Evolutionary conservation across 23 red algal genomes (phyloP), one percentile per base, ranked within the genome.

Genomic region (Gracilaria gracilis): DNA sequence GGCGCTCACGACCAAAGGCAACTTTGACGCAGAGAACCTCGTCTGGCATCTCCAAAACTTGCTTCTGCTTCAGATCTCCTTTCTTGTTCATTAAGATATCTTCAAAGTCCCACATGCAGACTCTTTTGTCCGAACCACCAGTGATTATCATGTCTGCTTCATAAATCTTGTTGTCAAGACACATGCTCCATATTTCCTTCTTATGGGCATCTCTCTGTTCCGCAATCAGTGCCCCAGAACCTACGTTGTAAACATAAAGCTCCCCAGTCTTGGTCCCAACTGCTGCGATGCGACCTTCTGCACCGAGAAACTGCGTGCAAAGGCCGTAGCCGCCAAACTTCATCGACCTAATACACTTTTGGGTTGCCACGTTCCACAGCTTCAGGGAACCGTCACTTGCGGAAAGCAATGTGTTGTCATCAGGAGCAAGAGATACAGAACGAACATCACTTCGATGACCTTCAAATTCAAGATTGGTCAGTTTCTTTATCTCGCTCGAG

Each of bases 361-460:
- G 87, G 7, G 89, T 95, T 36, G 27, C 88, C 17, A 87, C 62
- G 35, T 95, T 93, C 96, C 96, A 98, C 36, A 98, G 57, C 61
- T 95, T 95, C 47, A 83, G 66, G 32, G 48, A 57, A 25, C 54
- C 53, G 33, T 79, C 54, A 44, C 71, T 50, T 0, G 81, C 79
- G 9, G 90, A 94, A 28, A 97, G 38, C 49, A 97, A 15, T 31
- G 81, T 75, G 55, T 71, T 64, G 57, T 91, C 88, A 46, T 94
- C 86, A 11, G 69, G 44, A 25, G 90, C 76, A 34, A 97, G 74
- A 13, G 95, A 82, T 2, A 97, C 44, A 36, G 61, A 81, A 23
- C 95, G 95, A 37, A 97, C 75, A 57, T 94, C 95, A n/a, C 79
- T 92, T 6, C 95, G 95, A 80, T 97, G 91, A 32, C 95, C 95